These are phyloP conservation scores for Skeletonema menzelii DNA, from an alignment of 108 stramenopile species.

Conservation along the genomic window DNA sequence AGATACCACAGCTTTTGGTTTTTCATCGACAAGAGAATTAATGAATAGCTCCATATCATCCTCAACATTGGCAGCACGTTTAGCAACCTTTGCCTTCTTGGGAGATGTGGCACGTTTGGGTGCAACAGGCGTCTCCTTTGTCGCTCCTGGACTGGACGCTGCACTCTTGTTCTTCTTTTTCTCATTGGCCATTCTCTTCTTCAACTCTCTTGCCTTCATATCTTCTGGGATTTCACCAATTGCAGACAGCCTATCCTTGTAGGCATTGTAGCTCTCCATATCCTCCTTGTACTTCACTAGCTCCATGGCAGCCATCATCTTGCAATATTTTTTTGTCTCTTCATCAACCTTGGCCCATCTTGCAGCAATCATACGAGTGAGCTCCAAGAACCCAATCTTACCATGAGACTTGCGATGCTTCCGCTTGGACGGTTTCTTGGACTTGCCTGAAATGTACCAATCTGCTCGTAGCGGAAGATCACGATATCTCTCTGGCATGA, in stretches of 20 bases:
- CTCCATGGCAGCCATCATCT: slow-evolving; percentile 48
- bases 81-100: not conserved
- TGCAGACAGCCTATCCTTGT: slow-evolving; percentile 27
- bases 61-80: slow-evolving; percentile 3
- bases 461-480: slow-evolving; percentile 41
- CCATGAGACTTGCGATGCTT: slow-evolving; percentile 81
- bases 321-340: slow-evolving; percentile 40
- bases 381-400: slow-evolving; percentile 76
- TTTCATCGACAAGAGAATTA: slow-evolving; percentile 19
- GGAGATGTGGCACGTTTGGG: not conserved
- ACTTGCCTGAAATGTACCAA: slow-evolving; percentile 46
- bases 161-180: slow-evolving; percentile 19
- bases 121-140: not conserved
- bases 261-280: slow-evolving; percentile 38
- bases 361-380: slow-evolving; percentile 63
- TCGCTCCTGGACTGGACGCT: not conserved
- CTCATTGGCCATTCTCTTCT: slow-evolving; percentile 14
- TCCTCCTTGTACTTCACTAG: slow-evolving; percentile 47
- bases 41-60: slow-evolving; percentile 41
- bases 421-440: slow-evolving; percentile 37
- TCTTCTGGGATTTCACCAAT: slow-evolving; percentile 43
- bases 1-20: not conserved
- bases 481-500: slow-evolving; percentile 42
- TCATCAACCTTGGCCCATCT: slow-evolving; percentile 55
- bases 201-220: slow-evolving; percentile 24